phyloP scores from a whole-genome alignment of 495 filamentous ascomycete species.

The Viridothelium virens region DNA sequence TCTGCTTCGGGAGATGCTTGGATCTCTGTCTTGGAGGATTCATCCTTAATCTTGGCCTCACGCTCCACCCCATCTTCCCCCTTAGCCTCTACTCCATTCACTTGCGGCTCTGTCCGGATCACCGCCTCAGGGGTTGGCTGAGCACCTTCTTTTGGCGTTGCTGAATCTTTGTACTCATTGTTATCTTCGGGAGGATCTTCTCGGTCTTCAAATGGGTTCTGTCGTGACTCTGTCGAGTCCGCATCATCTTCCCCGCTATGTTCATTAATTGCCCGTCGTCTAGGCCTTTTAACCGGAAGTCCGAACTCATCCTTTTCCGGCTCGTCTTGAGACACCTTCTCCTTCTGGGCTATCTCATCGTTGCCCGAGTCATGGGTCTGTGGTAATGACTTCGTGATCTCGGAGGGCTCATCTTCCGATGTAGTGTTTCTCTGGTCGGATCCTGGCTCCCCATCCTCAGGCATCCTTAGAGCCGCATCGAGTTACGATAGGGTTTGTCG shows the following conservation, averaged over 20 bases:
- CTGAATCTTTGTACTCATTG: not conserved
- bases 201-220: not conserved
- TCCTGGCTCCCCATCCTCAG: not conserved
- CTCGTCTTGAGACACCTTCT: not conserved
- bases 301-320: slow-evolving; percentile 30
- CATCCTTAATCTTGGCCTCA: not conserved
- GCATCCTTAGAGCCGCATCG: slow-evolving; percentile 6
- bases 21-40: not conserved
- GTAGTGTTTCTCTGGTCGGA: not conserved
- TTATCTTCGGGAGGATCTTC: not conserved
- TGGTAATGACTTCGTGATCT: not conserved
- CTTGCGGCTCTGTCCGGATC: not conserved
- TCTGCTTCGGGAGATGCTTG: not conserved
- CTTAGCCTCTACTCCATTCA: not conserved
- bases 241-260: slow-evolving; percentile 10
- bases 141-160: not conserved
- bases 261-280: slow-evolving; percentile 9
- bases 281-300: slow-evolving; percentile 18
- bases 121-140: not conserved
- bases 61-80: not conserved
- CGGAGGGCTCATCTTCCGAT: not conserved
- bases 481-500: not conserved
- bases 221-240: not conserved
- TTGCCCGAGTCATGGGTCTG: not conserved
- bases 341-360: not conserved